phyloP scores from a whole-genome alignment of 768 basidiomycete species.

The Vararia minispora region DNA sequence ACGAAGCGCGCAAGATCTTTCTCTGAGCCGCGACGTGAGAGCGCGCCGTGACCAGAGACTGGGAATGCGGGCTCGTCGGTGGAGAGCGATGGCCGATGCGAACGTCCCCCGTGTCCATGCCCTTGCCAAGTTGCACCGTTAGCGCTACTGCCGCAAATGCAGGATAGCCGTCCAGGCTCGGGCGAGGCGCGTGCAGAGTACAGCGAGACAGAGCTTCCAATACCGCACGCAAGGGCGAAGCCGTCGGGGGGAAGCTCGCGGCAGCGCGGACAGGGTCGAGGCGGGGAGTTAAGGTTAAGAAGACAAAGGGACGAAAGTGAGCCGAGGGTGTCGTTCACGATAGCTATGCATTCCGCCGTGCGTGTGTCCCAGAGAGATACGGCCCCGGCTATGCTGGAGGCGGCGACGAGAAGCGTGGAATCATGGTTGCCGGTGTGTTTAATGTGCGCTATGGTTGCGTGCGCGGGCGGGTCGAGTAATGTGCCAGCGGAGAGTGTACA shows the following conservation, averaged over 20 bases:
- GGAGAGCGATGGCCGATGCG: too few relatives aligned
- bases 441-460: slow-evolving; percentile 40
- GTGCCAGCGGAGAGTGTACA: slow-evolving; percentile 51
- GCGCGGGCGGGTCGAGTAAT: slow-evolving; percentile 39
- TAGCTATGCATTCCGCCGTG: slow-evolving; percentile 51
- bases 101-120: too few relatives aligned
- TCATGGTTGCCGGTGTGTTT: slow-evolving; percentile 37
- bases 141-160: too few relatives aligned
- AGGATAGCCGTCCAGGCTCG: slow-evolving; percentile 37
- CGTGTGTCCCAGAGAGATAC: slow-evolving; percentile 68
- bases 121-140: too few relatives aligned
- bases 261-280: slow-evolving; percentile 46
- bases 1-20: too few relatives aligned
- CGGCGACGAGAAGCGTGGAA: slow-evolving; percentile 48
- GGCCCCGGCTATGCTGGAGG: slow-evolving; percentile 52
- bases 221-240: slow-evolving; percentile 53
- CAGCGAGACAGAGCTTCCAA: too few relatives aligned
- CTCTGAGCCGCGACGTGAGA: slow-evolving; percentile 64
- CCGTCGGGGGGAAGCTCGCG: slow-evolving; percentile 56
- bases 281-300: slow-evolving; percentile 51
- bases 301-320: too few relatives aligned
- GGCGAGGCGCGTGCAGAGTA: slow-evolving; percentile 30
- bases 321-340: slow-evolving; percentile 51
- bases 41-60: slow-evolving; percentile 69
- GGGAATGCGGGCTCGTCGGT: slow-evolving; percentile 53